Evolutionary conservation across 2,329 filamentous ascomycete species (phyloP).

Genomic region (Blastomyces parvus): DNA sequence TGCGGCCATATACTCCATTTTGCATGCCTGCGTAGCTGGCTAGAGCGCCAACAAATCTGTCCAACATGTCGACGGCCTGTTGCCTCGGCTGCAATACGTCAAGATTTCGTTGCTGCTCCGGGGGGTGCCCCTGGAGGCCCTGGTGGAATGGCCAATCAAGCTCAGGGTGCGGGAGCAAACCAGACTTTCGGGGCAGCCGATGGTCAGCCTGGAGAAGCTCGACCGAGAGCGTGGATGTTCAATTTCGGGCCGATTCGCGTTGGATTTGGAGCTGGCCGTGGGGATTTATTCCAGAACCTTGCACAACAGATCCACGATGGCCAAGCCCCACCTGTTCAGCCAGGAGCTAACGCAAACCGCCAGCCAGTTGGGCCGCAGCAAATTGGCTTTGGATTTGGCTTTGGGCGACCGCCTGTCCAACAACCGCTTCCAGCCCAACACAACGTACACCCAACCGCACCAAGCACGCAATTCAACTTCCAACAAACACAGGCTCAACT

Average conservation of each 20-base stretch:
- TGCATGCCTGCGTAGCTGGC: constrained; percentile 89
- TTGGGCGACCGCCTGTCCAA: constrained; percentile 25
- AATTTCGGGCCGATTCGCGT: constrained; percentile 66
- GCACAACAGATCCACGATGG: constrained; percentile 52
- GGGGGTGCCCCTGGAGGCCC: constrained; percentile 6
- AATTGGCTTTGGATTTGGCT: constrained; percentile 35
- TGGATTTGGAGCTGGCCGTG: constrained; percentile 55
- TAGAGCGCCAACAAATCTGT: constrained; percentile 94
- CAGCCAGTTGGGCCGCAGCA: constrained; percentile 25
- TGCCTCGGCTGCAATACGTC: constrained; percentile 38
- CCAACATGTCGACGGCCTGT: constrained; percentile 87
- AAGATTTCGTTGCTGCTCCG: constrained; percentile 22
- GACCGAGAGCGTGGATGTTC: constrained; percentile 51
- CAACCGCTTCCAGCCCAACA: constrained; percentile 14
- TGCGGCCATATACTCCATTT: constrained; percentile 95
- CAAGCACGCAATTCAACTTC: constrained; percentile 15
- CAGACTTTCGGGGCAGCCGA: constrained; percentile 28
- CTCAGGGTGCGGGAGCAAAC: constrained; percentile 20
- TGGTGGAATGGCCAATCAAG: constrained; percentile 14
- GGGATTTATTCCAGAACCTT: constrained; percentile 55
- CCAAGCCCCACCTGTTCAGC: constrained; percentile 32
- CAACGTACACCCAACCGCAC: constrained; percentile 9
- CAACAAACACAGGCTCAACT: constrained; percentile 49
- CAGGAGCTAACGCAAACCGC: constrained; percentile 20
- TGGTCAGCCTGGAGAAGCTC: constrained; percentile 28